phyloP scores from a whole-genome alignment of 1,139 yeast species.

The Petasospora rhodanensis region DNA sequence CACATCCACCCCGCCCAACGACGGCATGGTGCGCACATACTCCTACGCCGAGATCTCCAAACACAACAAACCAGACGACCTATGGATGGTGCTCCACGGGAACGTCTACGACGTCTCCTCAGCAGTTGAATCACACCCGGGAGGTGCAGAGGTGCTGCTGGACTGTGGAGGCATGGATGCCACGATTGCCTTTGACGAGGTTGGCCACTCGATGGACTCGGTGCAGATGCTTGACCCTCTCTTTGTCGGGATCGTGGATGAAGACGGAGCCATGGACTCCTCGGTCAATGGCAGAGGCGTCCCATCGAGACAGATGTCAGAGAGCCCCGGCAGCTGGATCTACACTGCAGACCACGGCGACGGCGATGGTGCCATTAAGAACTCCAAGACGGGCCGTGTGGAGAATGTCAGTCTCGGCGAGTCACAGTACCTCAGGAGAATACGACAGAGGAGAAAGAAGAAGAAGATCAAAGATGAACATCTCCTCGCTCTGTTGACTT shows the following conservation, averaged over 20 bases:
- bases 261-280: constrained; percentile 8
- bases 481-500: constrained; percentile 3
- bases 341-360: constrained; percentile 3
- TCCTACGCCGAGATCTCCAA: constrained; percentile 34
- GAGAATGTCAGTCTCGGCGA: constrained; percentile 19
- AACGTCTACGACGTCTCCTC: constrained; percentile 56
- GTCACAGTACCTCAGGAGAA: constrained; percentile 8
- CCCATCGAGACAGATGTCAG: not conserved
- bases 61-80: constrained; percentile 44
- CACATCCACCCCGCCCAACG: too few species aligned
- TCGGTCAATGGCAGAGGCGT: constrained; percentile 1
- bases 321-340: constrained; percentile 1
- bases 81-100: constrained; percentile 66
- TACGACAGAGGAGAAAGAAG: constrained; percentile 6
- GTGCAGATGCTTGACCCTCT: constrained; percentile 55
- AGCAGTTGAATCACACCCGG: constrained; percentile 55
- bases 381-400: constrained; percentile 6
- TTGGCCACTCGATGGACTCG: constrained; percentile 34
- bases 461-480: constrained; percentile 6
- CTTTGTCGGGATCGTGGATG: constrained; percentile 61
- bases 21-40: constrained; percentile 10
- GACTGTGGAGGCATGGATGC: constrained; percentile 71
- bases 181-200: constrained; percentile 48
- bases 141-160: constrained; percentile 62
- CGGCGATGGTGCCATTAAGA: constrained; percentile 7